phyloP scores from a whole-genome alignment of 1,284 basidiomycete species.

The Gymnopus androsaceus region DNA sequence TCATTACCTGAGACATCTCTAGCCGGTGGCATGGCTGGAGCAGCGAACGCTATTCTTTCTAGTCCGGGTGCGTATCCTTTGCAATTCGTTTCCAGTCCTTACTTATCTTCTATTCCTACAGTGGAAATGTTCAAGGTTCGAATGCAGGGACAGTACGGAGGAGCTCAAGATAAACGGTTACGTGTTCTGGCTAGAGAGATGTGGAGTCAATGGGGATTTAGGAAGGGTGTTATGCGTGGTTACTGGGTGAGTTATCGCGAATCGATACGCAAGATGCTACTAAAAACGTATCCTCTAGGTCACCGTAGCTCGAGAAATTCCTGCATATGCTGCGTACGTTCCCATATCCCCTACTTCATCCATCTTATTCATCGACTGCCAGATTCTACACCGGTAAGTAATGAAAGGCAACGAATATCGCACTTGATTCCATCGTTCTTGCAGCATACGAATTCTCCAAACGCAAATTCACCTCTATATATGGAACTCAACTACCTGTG shows the following conservation, averaged over 20 bases:
- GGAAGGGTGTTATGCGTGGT: conserved; percentile 90
- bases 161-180: conserved; percentile 74
- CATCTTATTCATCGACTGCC: neutral
- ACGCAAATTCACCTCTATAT: conserved; percentile 65
- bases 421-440: conserved; percentile 4
- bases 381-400: conserved; percentile 74
- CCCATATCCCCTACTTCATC: neutral
- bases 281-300: conserved; percentile 49
- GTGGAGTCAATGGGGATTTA: conserved; percentile 84
- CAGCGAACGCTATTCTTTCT: conserved; percentile 84
- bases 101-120: conserved; percentile 28
- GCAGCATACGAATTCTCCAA: conserved; percentile 88
- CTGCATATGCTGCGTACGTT: conserved; percentile 87
- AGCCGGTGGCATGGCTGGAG: conserved; percentile 91
- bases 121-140: conserved; percentile 92
- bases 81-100: neutral
- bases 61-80: conserved; percentile 67
- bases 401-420: neutral
- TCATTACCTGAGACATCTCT: conserved; percentile 78
- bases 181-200: conserved; percentile 75
- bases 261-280: neutral
- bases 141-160: conserved; percentile 95
- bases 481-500: conserved; percentile 74
- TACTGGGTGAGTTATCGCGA: conserved; percentile 87
- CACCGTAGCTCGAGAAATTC: conserved; percentile 91